Percentiles rank a stretch among this genome's conserved stretches.
Conservation (phyloP, 345 rosid genomes). For the Atalantia buxifolia region DNA sequence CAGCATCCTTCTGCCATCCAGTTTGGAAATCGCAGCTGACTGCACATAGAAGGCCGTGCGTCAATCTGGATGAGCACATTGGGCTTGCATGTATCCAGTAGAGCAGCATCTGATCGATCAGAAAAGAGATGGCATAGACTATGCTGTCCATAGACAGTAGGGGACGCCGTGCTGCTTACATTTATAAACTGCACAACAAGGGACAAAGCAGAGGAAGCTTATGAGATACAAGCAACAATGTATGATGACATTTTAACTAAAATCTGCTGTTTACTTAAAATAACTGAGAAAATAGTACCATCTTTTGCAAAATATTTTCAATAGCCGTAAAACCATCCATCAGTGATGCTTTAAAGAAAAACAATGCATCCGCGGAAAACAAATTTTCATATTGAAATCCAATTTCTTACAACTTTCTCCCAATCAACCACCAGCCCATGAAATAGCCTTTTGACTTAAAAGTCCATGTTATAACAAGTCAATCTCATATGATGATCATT, state of each 20-base stretch:
- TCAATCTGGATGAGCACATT: constrained; percentile 18
- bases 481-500: too few species aligned
- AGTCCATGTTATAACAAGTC: background rate
- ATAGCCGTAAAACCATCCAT: too few species aligned
- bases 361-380: background rate
- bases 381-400: background rate
- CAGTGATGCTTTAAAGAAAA: background rate
- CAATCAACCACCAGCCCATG: too few species aligned
- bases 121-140: constrained; percentile 81
- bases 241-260: background rate
- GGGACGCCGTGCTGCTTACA: constrained; percentile 82
- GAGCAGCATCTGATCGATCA: constrained; percentile 86
- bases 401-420: too few species aligned
- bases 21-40: constrained; percentile 89
- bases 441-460: too few species aligned
- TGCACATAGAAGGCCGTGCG: constrained; percentile 30
- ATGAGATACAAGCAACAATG: background rate
- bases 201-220: constrained; percentile 2
- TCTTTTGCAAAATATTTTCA: too few species aligned
- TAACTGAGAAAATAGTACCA: background rate
- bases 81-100: constrained; percentile 95
- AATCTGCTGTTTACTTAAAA: background rate
- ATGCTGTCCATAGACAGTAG: constrained; percentile 83
- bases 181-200: constrained; percentile 29
- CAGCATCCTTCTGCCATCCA: too few species aligned